Evolutionary conservation across 164 flowering plant species (phyloP).

Genomic region (Brasenia schreberi): DNA sequence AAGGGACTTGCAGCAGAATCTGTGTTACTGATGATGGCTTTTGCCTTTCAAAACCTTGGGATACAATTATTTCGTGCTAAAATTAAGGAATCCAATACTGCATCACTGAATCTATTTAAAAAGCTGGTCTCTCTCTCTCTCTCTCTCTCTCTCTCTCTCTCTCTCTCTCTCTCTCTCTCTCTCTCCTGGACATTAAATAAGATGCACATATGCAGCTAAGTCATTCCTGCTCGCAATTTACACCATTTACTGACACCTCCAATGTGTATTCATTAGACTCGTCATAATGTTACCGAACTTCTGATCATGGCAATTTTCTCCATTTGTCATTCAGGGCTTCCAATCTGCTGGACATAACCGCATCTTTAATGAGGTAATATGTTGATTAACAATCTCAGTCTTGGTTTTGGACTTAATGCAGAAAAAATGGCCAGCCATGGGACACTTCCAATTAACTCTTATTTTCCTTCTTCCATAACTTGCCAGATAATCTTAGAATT

Average conservation of each 20-base stretch:
- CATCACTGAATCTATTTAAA: slow-evolving; percentile 56
- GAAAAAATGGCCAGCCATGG: background rate
- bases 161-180: background rate
- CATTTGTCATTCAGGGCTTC: background rate
- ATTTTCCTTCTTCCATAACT: background rate
- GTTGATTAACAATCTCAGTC: no score
- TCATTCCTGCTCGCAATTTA: background rate
- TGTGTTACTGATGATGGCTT: slow-evolving; percentile 82
- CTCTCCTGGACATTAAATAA: background rate
- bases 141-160: slow-evolving; percentile 2
- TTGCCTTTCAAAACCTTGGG: slow-evolving; percentile 47
- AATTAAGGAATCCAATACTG: slow-evolving; percentile 69
- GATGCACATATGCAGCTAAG: background rate
- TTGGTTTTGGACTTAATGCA: background rate
- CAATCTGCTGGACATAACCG: background rate
- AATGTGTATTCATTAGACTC: background rate
- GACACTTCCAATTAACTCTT: background rate
- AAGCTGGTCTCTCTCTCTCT: slow-evolving; percentile 55
- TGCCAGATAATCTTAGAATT: background rate
- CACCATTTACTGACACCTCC: background rate
- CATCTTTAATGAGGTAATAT: background rate
- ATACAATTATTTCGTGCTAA: slow-evolving; percentile 60
- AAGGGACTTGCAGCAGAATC: slow-evolving; percentile 94
- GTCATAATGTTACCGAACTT: background rate
- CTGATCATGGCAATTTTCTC: background rate